Evolutionary conservation across 805 yeast genomes (phyloP).

Genomic region (Metschnikowia reukaufii): DNA sequence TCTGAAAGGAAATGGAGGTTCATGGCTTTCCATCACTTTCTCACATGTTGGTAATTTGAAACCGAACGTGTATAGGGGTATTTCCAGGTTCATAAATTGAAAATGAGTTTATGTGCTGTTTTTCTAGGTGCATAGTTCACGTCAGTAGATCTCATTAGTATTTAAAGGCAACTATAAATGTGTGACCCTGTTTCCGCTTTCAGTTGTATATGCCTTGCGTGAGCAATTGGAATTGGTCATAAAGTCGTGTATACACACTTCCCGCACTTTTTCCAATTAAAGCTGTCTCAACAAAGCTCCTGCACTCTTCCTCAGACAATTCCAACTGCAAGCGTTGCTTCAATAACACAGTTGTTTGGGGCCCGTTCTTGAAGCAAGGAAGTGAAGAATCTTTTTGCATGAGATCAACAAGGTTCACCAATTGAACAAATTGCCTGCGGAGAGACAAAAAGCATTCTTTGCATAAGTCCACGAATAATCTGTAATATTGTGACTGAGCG

Average conservation of each 20-base stretch:
- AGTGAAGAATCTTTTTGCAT: conserved; percentile 90
- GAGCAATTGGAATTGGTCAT: conserved; percentile 91
- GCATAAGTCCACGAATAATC: conserved; percentile 59
- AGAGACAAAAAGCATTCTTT: conserved; percentile 74
- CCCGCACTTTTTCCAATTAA: conserved; percentile 82
- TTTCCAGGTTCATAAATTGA: too few relatives aligned
- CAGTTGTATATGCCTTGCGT: conserved; percentile 87
- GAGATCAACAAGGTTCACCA: conserved; percentile 81
- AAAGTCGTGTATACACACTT: conserved; percentile 84
- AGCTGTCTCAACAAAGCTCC: conserved; percentile 75
- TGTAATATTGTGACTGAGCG: conserved; percentile 56
- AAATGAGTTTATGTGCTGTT: too few relatives aligned
- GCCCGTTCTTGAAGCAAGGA: conserved; percentile 91
- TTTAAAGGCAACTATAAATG: background rate
- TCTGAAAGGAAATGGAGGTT: too few relatives aligned
- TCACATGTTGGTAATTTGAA: too few relatives aligned
- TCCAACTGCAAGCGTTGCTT: conserved; percentile 81
- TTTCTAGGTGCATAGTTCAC: too few relatives aligned
- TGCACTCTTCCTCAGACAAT: conserved; percentile 65
- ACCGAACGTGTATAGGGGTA: too few relatives aligned
- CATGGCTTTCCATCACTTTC: too few relatives aligned
- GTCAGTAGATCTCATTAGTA: background rate
- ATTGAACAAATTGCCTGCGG: conserved; percentile 69
- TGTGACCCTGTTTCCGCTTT: conserved; percentile 5
- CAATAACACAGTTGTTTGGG: conserved; percentile 73